Evolutionary conservation across 2,329 filamentous ascomycete species (phyloP).

Genomic region (Aspergillus arachidicola): DNA sequence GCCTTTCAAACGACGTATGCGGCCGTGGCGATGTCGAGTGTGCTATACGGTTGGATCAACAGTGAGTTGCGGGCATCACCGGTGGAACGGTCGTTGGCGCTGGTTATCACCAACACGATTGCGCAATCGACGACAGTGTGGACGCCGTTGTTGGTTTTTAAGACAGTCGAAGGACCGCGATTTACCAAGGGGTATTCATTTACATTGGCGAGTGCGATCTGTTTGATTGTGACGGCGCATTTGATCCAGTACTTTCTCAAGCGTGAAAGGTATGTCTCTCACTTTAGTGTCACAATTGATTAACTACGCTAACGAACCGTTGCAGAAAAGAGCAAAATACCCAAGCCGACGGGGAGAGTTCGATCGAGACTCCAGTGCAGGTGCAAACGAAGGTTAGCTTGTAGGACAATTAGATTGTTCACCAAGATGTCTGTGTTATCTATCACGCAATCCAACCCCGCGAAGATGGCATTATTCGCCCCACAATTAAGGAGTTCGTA

Average conservation of each 20-base stretch:
- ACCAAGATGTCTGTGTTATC: too few relatives aligned
- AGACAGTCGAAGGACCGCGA: constrained; percentile 47
- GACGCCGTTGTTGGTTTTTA: constrained; percentile 57
- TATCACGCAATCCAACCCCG: too few relatives aligned
- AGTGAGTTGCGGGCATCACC: constrained; percentile 44
- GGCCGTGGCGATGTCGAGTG: constrained; percentile 56
- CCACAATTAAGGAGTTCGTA: too few relatives aligned
- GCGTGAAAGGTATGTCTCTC: too few relatives aligned
- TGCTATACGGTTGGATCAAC: constrained; percentile 61
- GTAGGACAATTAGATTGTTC: too few relatives aligned
- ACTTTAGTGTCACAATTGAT: fast-evolving
- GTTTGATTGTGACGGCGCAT: constrained; percentile 36
- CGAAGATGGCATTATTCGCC: too few relatives aligned
- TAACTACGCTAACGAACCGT: too few relatives aligned
- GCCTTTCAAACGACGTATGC: constrained; percentile 55
- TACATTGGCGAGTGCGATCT: constrained; percentile 41
- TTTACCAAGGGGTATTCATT: constrained; percentile 50
- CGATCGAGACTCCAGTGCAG: too few relatives aligned
- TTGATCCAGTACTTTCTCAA: too few relatives aligned
- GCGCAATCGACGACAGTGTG: constrained; percentile 59
- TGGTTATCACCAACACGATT: constrained; percentile 57
- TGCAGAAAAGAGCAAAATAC: too few relatives aligned
- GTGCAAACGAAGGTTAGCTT: too few relatives aligned
- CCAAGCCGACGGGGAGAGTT: too few relatives aligned
- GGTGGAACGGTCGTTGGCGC: constrained; percentile 51